Conservation (phyloP, 164 flowering plant species). For the Cinnamomum micranthum region DNA sequence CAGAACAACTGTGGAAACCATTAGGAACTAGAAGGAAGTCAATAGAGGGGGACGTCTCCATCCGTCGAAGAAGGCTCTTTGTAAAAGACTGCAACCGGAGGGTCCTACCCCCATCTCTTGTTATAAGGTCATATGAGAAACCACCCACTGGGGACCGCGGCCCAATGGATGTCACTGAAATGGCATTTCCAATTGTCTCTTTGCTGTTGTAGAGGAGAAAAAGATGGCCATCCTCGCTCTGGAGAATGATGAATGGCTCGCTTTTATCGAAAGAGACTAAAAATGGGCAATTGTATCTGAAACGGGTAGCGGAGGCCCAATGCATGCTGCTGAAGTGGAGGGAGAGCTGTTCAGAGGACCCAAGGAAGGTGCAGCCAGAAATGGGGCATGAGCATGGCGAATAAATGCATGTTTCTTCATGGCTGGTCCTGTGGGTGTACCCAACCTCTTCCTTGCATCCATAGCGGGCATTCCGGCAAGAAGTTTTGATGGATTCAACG, state of each 20-base stretch:
- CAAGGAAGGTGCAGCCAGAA: slow-evolving; percentile 39
- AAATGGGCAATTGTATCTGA: slow-evolving; percentile 44
- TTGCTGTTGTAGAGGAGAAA: slow-evolving; percentile 45
- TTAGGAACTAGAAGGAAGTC: slow-evolving; percentile 57
- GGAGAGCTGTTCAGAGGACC: slow-evolving; percentile 45
- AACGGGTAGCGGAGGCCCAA: slow-evolving; percentile 43
- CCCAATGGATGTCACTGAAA: slow-evolving; percentile 33
- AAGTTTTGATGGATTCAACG: slow-evolving; percentile 49
- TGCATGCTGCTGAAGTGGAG: slow-evolving; percentile 53
- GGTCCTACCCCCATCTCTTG: slow-evolving; percentile 42
- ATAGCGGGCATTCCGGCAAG: slow-evolving; percentile 38
- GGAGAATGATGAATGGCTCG: slow-evolving; percentile 40
- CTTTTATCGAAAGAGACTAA: slow-evolving; percentile 31
- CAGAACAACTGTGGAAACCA: slow-evolving; percentile 25
- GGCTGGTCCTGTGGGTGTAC: slow-evolving; percentile 29
- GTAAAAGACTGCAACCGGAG: slow-evolving; percentile 48
- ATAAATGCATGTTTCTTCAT: slow-evolving; percentile 43
- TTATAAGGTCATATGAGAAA: slow-evolving; percentile 42
- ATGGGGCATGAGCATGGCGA: slow-evolving; percentile 57
- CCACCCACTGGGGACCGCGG: slow-evolving; percentile 33
- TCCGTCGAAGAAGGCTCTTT: slow-evolving; percentile 29
- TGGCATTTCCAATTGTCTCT: slow-evolving; percentile 41
- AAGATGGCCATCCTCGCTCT: slow-evolving; percentile 53
- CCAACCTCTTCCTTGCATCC: slow-evolving; percentile 42
- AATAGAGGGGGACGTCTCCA: slow-evolving; percentile 29